Conservation (phyloP, 2,329 filamentous ascomycete genomes). For the Fusarium coicis region DNA sequence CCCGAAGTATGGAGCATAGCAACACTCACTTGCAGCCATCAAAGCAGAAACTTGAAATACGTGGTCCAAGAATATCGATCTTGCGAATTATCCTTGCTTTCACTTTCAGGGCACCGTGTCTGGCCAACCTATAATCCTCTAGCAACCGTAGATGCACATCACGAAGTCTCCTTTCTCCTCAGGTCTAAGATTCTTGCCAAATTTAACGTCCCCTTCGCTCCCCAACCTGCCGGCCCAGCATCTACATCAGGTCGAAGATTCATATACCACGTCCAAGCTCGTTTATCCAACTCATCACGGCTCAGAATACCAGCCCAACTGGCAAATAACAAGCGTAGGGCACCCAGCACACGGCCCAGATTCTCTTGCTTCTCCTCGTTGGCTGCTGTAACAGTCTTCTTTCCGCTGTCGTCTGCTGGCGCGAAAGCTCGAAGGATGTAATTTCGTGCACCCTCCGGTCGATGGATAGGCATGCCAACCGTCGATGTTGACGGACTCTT, state of each 20-base stretch:
- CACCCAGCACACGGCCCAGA: conserved; percentile 74
- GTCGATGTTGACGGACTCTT: conserved; percentile 54
- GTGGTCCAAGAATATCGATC: not conserved
- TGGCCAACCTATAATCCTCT: not conserved
- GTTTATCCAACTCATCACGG: conserved; percentile 74
- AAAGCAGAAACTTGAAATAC: not conserved
- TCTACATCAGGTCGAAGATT: conserved; percentile 81
- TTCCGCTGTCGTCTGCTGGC: conserved; percentile 44
- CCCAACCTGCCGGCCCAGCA: conserved; percentile 81
- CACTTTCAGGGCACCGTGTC: not conserved
- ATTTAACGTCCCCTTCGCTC: conserved; percentile 78
- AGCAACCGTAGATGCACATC: not conserved
- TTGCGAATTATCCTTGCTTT: not conserved
- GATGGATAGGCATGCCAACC: conserved; percentile 75
- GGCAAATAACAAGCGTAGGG: conserved; percentile 75
- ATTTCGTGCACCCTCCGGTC: conserved; percentile 73
- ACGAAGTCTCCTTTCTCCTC: conserved; percentile 47
- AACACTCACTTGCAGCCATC: not conserved
- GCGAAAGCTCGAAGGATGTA: conserved; percentile 71
- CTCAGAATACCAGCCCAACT: conserved; percentile 78
- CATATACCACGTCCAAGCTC: conserved; percentile 86
- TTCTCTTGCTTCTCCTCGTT: conserved; percentile 75
- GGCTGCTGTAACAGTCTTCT: conserved; percentile 57
- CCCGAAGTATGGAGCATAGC: not conserved
- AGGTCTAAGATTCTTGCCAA: conserved; percentile 74